A percentile compares a stretch with the other conserved stretches of the same genome.
Evolutionary conservation across 2,329 filamentous ascomycete genomes (phyloP).

Genomic region (Hypoxylon sp.): DNA sequence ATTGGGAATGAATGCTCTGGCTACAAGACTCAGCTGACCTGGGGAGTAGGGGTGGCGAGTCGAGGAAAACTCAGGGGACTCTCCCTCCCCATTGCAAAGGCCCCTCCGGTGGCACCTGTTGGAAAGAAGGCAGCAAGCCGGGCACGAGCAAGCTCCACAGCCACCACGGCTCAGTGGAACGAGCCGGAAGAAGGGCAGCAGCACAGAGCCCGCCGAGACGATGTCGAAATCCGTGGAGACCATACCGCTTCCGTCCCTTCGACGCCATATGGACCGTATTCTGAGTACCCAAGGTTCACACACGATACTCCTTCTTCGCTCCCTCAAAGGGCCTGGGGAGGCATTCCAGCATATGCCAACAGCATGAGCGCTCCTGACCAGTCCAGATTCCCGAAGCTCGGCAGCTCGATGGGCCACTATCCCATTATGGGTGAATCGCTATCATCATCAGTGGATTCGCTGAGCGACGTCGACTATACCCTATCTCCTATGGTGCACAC

Average conservation of each 20-base stretch:
- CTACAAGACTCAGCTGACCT: conserved; percentile 96
- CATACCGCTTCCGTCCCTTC: conserved; percentile 54
- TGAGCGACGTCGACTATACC: conserved; percentile 68
- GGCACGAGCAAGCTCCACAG: conserved; percentile 56
- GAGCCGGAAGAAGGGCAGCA: conserved; percentile 49
- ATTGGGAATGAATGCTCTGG: conserved; percentile 92
- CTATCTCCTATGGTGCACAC: conserved; percentile 64
- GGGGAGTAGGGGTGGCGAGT: conserved; percentile 95
- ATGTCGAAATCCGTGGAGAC: conserved; percentile 49
- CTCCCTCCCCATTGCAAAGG: conserved; percentile 74
- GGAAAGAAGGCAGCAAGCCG: conserved; percentile 59
- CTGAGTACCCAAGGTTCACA: conserved; percentile 62
- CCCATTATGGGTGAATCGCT: conserved; percentile 60
- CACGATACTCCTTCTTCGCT: conserved; percentile 55
- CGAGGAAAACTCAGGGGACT: conserved; percentile 92
- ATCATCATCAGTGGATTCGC: conserved; percentile 64
- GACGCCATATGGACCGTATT: conserved; percentile 49
- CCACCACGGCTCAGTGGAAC: conserved; percentile 51
- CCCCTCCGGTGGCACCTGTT: conserved; percentile 61
- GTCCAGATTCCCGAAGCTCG: conserved; percentile 56
- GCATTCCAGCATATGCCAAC: conserved; percentile 56
- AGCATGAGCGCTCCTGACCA: conserved; percentile 50
- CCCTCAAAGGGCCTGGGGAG: conserved; percentile 56
- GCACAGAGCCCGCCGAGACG: conserved; percentile 48
- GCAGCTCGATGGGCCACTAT: conserved; percentile 49